Conservation (phyloP, 2,329 filamentous ascomycete genomes). For the Botryosphaeria dothidea region DNA sequence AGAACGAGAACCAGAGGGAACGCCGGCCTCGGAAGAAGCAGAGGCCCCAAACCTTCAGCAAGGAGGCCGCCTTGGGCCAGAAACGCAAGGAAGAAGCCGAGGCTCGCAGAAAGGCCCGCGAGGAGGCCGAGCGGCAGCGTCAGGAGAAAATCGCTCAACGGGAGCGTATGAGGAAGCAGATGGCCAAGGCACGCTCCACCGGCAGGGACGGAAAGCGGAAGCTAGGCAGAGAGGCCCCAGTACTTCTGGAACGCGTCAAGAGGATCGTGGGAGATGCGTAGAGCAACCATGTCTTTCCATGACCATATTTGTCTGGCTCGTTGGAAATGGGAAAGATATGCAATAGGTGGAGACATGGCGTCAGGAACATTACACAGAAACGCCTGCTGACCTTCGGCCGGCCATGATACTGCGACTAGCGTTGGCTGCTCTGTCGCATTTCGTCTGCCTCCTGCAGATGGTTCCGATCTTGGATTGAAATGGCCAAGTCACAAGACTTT, state of each 20-base stretch:
- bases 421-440: no score
- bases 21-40: constrained; percentile 27
- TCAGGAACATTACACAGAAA: no score
- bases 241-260: constrained; percentile 77
- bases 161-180: constrained; percentile 68
- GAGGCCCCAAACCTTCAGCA: constrained; percentile 42
- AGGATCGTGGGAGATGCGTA: constrained; percentile 58
- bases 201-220: constrained; percentile 72
- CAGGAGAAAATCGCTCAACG: constrained; percentile 58
- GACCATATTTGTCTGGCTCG: no score
- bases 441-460: no score
- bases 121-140: constrained; percentile 65
- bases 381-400: no score
- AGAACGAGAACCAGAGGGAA: constrained; percentile 23
- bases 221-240: constrained; percentile 76
- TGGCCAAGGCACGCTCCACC: constrained; percentile 62
- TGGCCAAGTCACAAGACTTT: no score
- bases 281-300: no score
- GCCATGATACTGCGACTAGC: no score
- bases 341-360: no score
- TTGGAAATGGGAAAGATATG: not conserved
- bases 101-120: constrained; percentile 57
- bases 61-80: constrained; percentile 49
- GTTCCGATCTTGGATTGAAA: no score
- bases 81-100: constrained; percentile 64